Percentiles rank a stretch among this genome's conserved stretches.
These are phyloP conservation scores for Lathyrus oleraceus DNA, from an alignment of 306 rosid species.

Conservation along the genomic window DNA sequence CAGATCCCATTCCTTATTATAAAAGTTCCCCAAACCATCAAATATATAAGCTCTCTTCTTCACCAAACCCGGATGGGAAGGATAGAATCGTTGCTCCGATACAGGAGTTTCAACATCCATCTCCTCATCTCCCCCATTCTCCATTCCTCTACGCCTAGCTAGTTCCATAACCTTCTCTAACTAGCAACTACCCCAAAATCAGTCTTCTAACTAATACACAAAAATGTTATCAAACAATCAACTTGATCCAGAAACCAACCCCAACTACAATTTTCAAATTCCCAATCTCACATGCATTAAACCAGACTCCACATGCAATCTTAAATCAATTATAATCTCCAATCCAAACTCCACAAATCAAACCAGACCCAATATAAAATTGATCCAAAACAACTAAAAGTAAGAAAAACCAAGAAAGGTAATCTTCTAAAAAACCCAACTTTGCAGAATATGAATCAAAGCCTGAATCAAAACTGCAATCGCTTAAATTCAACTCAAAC, in stretches of 20 bases:
- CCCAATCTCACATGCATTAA: slow-evolving; percentile 16
- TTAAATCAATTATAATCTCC: slow-evolving; percentile 32
- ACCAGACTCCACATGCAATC: background rate
- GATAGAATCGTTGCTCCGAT: slow-evolving; percentile 42
- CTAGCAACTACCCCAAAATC: slow-evolving; percentile 10
- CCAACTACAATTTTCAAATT: slow-evolving; percentile 23
- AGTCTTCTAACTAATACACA: slow-evolving; percentile 21
- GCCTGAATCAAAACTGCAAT: slow-evolving; percentile 24
- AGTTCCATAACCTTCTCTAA: slow-evolving; percentile 56
- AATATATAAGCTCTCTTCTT: slow-evolving; percentile 85
- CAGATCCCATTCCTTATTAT: slow-evolving; percentile 90
- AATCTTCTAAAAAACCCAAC: slow-evolving; percentile 25
- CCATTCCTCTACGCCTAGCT: slow-evolving; percentile 38
- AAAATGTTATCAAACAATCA: background rate
- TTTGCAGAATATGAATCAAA: slow-evolving; percentile 7
- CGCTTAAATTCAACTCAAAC: no score
- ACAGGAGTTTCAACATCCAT: slow-evolving; percentile 50
- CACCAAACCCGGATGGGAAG: slow-evolving; percentile 54
- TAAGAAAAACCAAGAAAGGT: slow-evolving; percentile 22
- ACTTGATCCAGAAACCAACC: slow-evolving; percentile 31
- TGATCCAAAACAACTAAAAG: slow-evolving; percentile 27
- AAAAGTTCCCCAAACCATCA: slow-evolving; percentile 75
- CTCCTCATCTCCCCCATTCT: slow-evolving; percentile 52
- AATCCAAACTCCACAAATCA: slow-evolving; percentile 17
- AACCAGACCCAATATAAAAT: slow-evolving; percentile 11